Evolutionary conservation across 306 rosid genomes (phyloP).

Genomic region (Lotus japonicus): DNA sequence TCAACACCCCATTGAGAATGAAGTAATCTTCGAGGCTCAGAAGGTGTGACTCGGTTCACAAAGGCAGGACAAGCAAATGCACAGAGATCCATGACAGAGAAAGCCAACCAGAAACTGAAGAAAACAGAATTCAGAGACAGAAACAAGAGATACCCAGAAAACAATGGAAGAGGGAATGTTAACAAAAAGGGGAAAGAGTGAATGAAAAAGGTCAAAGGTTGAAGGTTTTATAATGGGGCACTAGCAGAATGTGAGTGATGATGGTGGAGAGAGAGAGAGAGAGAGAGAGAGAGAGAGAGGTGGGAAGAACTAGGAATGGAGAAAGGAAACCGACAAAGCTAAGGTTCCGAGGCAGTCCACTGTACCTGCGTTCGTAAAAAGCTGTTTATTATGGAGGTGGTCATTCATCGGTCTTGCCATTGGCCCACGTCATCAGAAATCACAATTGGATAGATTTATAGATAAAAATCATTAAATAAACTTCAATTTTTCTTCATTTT

Average conservation of each 20-base stretch:
- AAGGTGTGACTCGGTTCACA: constrained; percentile 24
- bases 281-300: background rate
- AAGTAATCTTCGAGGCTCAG: constrained; percentile 25
- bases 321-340: background rate
- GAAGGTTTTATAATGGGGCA: background rate
- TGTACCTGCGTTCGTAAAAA: too few relatives aligned
- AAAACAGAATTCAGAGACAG: background rate
- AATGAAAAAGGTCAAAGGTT: background rate
- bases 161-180: background rate
- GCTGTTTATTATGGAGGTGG: too few relatives aligned
- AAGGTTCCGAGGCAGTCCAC: too few relatives aligned
- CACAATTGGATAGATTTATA: too few relatives aligned
- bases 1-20: constrained; percentile 32
- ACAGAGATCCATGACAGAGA: constrained; percentile 58
- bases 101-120: background rate
- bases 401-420: too few relatives aligned
- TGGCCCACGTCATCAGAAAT: too few relatives aligned
- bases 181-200: background rate
- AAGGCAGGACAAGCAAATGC: constrained; percentile 46
- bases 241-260: background rate
- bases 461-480: too few relatives aligned
- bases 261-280: background rate
- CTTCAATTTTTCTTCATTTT: too few relatives aligned
- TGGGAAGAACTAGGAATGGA: background rate
- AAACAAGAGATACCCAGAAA: background rate